A percentile compares a stretch with the other conserved stretches of the same genome.
Conservation (phyloP, 163 green algal genomes). For the Chlamydomonas reinhardtii region DNA sequence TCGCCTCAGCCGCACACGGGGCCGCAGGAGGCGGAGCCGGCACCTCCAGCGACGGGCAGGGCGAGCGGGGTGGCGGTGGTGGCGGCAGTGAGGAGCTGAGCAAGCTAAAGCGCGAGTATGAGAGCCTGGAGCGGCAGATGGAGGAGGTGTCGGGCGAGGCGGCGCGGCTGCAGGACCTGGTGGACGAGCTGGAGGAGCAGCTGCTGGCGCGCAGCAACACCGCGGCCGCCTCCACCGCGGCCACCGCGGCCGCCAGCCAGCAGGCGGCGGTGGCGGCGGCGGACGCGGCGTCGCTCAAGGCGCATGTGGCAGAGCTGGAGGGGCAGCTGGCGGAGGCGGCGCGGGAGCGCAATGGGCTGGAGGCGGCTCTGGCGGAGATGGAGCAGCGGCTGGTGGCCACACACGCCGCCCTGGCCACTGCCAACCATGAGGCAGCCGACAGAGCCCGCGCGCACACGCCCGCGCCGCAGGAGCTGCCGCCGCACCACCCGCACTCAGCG, state of each 20-base stretch:
- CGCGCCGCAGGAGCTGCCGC: not conserved
- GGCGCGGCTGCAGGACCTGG: slow-evolving; percentile 51
- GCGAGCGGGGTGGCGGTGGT: not conserved
- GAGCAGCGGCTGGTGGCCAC: slow-evolving; percentile 43
- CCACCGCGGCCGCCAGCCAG: not conserved
- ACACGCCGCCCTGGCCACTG: slow-evolving; percentile 13
- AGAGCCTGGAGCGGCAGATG: slow-evolving; percentile 54
- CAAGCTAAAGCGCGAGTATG: slow-evolving; percentile 52
- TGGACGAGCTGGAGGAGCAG: slow-evolving; percentile 54
- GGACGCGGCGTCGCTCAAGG: not conserved
- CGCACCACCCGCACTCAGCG: no score
- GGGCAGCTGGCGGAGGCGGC: slow-evolving; percentile 27
- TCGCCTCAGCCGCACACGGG: not conserved
- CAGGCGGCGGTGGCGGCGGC: not conserved
- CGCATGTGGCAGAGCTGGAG: slow-evolving; percentile 27
- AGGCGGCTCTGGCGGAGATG: slow-evolving; percentile 36
- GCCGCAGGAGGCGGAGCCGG: not conserved
- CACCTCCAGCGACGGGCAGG: no score
- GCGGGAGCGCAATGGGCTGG: not conserved
- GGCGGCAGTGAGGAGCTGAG: not conserved
- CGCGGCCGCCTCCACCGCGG: not conserved
- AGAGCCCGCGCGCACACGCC: slow-evolving; percentile 7
- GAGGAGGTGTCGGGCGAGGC: slow-evolving; percentile 55
- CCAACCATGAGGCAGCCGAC: slow-evolving; percentile 43
- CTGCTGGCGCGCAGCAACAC: slow-evolving; percentile 16